Percentiles rank a stretch among this genome's conserved stretches.
phyloP scores from a whole-genome alignment of 371 early-diverging fungal genomes.

The Chytridiales sp. region DNA sequence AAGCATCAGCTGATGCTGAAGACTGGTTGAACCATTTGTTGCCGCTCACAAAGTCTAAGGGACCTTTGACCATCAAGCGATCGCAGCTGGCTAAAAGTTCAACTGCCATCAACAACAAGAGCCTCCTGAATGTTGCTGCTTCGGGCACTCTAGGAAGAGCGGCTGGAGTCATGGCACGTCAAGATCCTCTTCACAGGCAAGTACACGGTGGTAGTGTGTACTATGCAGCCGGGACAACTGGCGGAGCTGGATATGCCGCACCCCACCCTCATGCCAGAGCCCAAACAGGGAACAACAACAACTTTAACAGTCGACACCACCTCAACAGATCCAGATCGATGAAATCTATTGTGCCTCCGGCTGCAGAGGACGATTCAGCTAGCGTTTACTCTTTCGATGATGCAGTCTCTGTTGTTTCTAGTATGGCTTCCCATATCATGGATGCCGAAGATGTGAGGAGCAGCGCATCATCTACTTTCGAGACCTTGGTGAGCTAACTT shows the following conservation, averaged over 20 bases:
- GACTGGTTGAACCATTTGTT: conserved; percentile 43
- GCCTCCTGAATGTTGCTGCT: too few relatives aligned
- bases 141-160: too few relatives aligned
- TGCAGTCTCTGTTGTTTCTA: conserved; percentile 27
- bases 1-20: conserved; percentile 42
- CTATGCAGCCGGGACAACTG: too few relatives aligned
- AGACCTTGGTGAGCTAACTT: conserved; percentile 25
- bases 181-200: too few relatives aligned
- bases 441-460: conserved; percentile 25
- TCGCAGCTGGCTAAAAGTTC: not conserved
- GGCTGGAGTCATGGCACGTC: too few relatives aligned
- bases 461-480: conserved; percentile 16
- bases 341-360: not conserved
- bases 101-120: conserved; percentile 3
- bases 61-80: not conserved
- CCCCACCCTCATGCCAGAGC: too few relatives aligned
- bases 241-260: too few relatives aligned
- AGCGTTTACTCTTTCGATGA: conserved; percentile 18
- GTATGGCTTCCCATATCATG: conserved; percentile 14
- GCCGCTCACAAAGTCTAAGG: conserved; percentile 5
- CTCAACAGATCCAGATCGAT: not conserved
- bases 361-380: not conserved
- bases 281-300: too few relatives aligned
- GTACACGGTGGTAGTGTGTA: too few relatives aligned
- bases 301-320: not conserved